Percentiles rank a stretch among this genome's conserved stretches.
These are phyloP conservation scores for Chenopodium berlandieri DNA, from an alignment of 148 eudicot species.

Conservation along the genomic window DNA sequence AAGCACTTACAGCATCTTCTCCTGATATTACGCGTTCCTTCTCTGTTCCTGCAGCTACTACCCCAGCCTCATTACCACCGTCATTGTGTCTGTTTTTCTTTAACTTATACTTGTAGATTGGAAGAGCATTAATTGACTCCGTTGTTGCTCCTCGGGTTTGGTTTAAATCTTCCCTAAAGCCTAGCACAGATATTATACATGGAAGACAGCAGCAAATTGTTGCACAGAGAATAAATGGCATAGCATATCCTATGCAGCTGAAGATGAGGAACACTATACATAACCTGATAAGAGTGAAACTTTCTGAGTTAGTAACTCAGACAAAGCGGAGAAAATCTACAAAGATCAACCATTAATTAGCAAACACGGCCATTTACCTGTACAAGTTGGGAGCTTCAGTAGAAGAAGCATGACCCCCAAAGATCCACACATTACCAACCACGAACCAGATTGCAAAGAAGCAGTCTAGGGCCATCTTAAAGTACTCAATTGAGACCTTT, in stretches of 20 bases:
- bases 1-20: constrained; percentile 82
- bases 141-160: constrained; percentile 84
- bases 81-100: constrained; percentile 55
- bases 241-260: constrained; percentile 94
- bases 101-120: constrained; percentile 75
- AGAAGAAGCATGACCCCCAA: constrained; percentile 90
- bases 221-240: constrained; percentile 95
- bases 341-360: constrained; percentile 7
- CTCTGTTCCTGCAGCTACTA: constrained; percentile 85
- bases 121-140: constrained; percentile 82
- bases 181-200: constrained; percentile 81
- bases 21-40: constrained; percentile 83
- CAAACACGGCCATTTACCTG: constrained; percentile 43
- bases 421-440: constrained; percentile 96
- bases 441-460: constrained; percentile 99
- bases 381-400: constrained; percentile 89
- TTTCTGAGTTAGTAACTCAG: constrained; percentile 17
- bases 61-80: constrained; percentile 52
- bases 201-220: constrained; percentile 97
- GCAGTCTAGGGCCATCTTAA: constrained; percentile 91
- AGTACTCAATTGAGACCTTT: constrained; percentile 69
- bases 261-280: constrained; percentile 83
- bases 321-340: not conserved
- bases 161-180: constrained; percentile 77
- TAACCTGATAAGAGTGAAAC: constrained; percentile 47